Percentiles rank a stretch among this genome's conserved stretches.
phyloP scores from a whole-genome alignment of 352 stramenopile genomes.

The Nothophytophthora sp. region DNA sequence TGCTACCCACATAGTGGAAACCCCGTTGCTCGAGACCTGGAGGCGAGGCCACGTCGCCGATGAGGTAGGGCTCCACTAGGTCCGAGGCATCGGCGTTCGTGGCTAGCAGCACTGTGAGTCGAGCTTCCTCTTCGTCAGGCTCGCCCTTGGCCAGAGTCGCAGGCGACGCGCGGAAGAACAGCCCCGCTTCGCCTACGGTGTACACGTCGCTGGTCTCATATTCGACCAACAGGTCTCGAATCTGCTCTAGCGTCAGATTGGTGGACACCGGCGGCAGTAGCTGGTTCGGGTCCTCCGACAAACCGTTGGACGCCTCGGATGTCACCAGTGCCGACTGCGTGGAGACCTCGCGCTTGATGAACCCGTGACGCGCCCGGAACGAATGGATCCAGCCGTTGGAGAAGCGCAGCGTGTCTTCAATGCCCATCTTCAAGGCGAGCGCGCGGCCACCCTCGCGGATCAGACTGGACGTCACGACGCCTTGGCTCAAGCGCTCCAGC shows the following conservation, averaged over 20 bases:
- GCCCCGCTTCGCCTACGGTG: conserved; percentile 82
- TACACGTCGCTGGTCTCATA: conserved; percentile 86
- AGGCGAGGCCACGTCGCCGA: conserved; percentile 68
- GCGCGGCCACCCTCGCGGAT: conserved; percentile 86
- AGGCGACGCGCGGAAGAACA: conserved; percentile 87
- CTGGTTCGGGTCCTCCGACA: conserved; percentile 64
- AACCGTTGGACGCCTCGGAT: conserved; percentile 53
- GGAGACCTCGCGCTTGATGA: conserved; percentile 67
- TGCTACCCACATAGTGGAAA: conserved; percentile 88
- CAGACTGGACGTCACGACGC: conserved; percentile 87
- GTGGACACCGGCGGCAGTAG: conserved; percentile 80
- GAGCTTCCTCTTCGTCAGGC: conserved; percentile 65
- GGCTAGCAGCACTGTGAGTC: conserved; percentile 75
- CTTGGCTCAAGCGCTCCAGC: conserved; percentile 88
- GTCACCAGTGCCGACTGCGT: conserved; percentile 45
- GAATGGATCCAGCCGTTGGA: conserved; percentile 87
- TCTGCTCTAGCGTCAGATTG: conserved; percentile 83
- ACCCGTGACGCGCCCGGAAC: conserved; percentile 83
- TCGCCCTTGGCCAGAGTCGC: conserved; percentile 85
- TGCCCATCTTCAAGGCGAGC: conserved; percentile 79
- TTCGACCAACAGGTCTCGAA: conserved; percentile 80
- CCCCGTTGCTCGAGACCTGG: conserved; percentile 83
- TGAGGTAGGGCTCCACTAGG: conserved; percentile 87
- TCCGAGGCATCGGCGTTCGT: conserved; percentile 77
- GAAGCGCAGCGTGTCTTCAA: conserved; percentile 82